Base-by-base conservation (phyloP, 176 grass and related monocot species). In the Coix lacrymajobi region DNA sequence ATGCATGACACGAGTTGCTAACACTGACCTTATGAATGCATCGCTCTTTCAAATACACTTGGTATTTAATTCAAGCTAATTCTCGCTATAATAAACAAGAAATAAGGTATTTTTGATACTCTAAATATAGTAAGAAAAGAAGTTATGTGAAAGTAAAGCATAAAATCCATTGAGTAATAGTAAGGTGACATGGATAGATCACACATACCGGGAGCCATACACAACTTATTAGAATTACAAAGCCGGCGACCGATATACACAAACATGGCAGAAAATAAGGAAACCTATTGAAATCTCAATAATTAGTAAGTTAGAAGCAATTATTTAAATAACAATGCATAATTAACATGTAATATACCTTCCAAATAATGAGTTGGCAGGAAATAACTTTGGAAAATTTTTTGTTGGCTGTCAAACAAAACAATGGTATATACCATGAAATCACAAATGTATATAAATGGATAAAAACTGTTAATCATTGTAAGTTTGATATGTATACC, bases 201-300 rank as follows among this genome's bases (percentile, higher is more conserved):
- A 25, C 60, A 88, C 94, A 61, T 89, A 97, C 94, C 29, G 94
- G 91, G 39, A 93, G 84, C 89, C 91, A 91, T 54, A 93, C 77
- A 66, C 86, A 93, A 31, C 89, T 87, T 89, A 97, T 78, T 17
- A 97, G 78, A 40, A 86, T 75, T 52, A 43, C n/a, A 46, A 86
- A 36, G 17, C 84, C 80, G 45, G 91, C 86, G 20, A 87, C 9
- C 5, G 91, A 91, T 76, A 90, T 81, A 76, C 65, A 83, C 66
- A 94, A 51, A 58, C 87, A 94, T 20, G 94, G 87, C 58, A 97
- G 81, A 41, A 93, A 91, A 77, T 97, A 93, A 5, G 94, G 94
- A 8, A 97, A 97, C 91, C 91, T 97, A 58, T 22, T 85, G 44
- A 34, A 65, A 28, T 62, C 16, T 72, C 6, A 46, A 56, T 31